Evolutionary conservation across 1,284 basidiomycete species (phyloP).

Genomic region (Somion occarium): DNA sequence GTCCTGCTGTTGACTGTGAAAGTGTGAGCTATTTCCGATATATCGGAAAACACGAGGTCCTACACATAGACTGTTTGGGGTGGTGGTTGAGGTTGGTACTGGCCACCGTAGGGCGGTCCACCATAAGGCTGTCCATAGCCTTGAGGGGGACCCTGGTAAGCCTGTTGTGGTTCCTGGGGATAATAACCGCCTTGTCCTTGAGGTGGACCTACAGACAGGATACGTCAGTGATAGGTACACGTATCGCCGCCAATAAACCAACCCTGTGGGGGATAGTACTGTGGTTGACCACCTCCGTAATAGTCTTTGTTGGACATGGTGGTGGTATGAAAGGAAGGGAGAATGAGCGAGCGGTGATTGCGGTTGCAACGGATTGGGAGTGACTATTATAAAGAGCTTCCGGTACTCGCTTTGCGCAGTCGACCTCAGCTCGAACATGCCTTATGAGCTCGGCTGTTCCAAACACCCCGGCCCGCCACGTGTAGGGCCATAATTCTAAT

Average conservation of each 20-base stretch:
- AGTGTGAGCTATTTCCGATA: not conserved
- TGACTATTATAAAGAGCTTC: slow-evolving; percentile 3
- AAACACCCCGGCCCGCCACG: slow-evolving; percentile 9
- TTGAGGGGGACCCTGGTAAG: slow-evolving; percentile 45
- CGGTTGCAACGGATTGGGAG: slow-evolving; percentile 1
- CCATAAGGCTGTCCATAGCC: slow-evolving; percentile 15
- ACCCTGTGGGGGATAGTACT: slow-evolving; percentile 71
- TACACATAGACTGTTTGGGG: slow-evolving; percentile 78
- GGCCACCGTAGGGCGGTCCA: slow-evolving; percentile 20
- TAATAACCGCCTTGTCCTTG: slow-evolving; percentile 69
- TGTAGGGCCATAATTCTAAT: too few relatives aligned
- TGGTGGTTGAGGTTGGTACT: slow-evolving; percentile 61
- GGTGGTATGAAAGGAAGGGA: slow-evolving; percentile 17
- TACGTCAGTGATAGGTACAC: not conserved
- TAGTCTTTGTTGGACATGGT: slow-evolving; percentile 74
- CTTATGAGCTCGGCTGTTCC: slow-evolving; percentile 5
- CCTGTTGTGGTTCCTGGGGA: slow-evolving; percentile 70
- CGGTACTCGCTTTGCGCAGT: not conserved
- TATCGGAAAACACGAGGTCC: slow-evolving; percentile 18
- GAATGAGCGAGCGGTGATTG: slow-evolving; percentile 7
- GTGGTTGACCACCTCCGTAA: slow-evolving; percentile 49
- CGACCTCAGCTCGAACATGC: not conserved
- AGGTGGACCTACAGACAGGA: slow-evolving; percentile 41
- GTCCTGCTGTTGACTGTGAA: slow-evolving; percentile 49
- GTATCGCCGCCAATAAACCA: not conserved